Conservation (phyloP, 768 basidiomycete genomes). For the Suillus paluster region DNA sequence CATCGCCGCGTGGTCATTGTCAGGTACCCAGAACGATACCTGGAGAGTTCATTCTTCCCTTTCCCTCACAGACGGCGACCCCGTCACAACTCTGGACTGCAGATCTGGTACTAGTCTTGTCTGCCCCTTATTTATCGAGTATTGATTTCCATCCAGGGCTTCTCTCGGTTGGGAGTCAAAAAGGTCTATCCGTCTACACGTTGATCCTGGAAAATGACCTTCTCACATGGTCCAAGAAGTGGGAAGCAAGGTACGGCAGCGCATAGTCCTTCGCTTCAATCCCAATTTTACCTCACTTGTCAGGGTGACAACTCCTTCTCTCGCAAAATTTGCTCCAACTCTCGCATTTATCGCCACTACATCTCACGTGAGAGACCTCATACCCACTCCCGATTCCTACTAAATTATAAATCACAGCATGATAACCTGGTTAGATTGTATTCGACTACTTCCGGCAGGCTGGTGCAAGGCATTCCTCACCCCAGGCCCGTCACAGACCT, state of each 20-base stretch:
- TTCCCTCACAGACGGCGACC: conserved; percentile 56
- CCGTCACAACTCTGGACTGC: conserved; percentile 69
- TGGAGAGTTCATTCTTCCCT: conserved; percentile 88
- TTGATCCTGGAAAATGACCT: conserved; percentile 81
- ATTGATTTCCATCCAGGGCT: conserved; percentile 57
- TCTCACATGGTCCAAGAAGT: conserved; percentile 83
- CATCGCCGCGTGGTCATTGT: conserved; percentile 81
- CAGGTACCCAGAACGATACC: conserved; percentile 59
- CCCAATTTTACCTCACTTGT: conserved; percentile 16
- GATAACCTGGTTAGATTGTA: conserved; percentile 66
- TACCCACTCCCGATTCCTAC: conserved; percentile 9
- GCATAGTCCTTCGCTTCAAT: conserved; percentile 8
- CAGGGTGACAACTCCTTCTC: conserved; percentile 54
- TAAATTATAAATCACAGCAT: conserved; percentile 42
- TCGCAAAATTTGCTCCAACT: conserved; percentile 74
- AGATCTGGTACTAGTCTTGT: conserved; percentile 60
- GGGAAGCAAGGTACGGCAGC: conserved; percentile 60
- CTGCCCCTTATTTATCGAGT: background rate
- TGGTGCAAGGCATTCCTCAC: conserved; percentile 71
- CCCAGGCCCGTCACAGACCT: conserved; percentile 73
- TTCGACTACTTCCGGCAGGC: conserved; percentile 72
- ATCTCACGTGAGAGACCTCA: conserved; percentile 49
- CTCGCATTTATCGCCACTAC: conserved; percentile 73
- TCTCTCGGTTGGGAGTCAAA: conserved; percentile 68
- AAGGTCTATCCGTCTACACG: conserved; percentile 72